Percentiles rank a stretch among this genome's conserved stretches.
Evolutionary conservation across 208 protist species (phyloP).

Genomic region (Herpetomonas samuelpessoai): DNA sequence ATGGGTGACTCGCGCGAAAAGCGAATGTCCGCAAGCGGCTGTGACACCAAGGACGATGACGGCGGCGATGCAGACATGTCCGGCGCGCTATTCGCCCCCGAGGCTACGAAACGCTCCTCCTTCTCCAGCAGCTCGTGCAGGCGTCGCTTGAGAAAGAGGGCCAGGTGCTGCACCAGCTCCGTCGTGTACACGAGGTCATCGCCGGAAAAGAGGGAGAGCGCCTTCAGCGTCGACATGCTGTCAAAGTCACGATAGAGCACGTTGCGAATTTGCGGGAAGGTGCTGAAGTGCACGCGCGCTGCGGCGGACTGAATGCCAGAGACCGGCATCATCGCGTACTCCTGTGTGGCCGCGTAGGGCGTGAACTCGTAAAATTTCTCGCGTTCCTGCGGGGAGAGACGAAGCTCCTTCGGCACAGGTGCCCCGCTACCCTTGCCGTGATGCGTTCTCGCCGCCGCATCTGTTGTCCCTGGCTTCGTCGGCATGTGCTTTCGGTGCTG

Average conservation of each 20-base stretch:
- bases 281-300: slow-evolving; percentile 36
- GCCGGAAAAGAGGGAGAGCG: slow-evolving; percentile 37
- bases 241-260: slow-evolving; percentile 64
- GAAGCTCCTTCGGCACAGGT: neutral
- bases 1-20: slow-evolving; percentile 46
- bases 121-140: slow-evolving; percentile 25
- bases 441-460: neutral
- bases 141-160: slow-evolving; percentile 50
- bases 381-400: neutral
- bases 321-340: slow-evolving; percentile 72
- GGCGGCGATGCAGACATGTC: neutral
- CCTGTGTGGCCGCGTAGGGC: slow-evolving; percentile 57
- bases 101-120: slow-evolving; percentile 28
- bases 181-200: slow-evolving; percentile 48
- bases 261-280: slow-evolving; percentile 66
- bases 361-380: slow-evolving; percentile 43
- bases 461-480: neutral
- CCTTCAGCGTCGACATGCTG: slow-evolving; percentile 48
- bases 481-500: neutral
- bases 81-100: neutral
- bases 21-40: slow-evolving; percentile 2
- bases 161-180: slow-evolving; percentile 50
- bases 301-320: slow-evolving; percentile 13
- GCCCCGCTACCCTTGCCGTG: neutral
- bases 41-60: neutral